Evolutionary conservation across 1,139 yeast species (phyloP), one percentile per base, ranked within the genome.

Genomic region (Saccharomyces hybrid): DNA sequence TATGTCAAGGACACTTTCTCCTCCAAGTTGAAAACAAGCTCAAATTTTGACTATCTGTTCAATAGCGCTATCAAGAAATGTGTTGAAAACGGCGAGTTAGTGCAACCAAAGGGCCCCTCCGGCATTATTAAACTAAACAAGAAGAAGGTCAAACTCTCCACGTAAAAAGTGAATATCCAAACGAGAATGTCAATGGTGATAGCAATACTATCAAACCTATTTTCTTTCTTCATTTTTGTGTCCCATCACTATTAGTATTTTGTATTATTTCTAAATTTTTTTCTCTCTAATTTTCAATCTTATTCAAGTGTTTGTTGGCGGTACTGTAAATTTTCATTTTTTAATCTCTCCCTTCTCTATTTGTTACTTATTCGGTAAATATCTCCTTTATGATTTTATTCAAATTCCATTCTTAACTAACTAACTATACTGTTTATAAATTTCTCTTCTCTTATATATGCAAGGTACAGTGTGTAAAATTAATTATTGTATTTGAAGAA

Each of bases 31-130:
- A 75, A 83, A 64, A 77, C 81, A 53, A 78, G 84, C 41, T 64
- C 78, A 55, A 84, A 81, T 70, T 89, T 88, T 68, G 95, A 88
- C 67, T 74, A 84, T 52, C 80, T 83, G 62, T 86, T 89, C 78
- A 89, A 88, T 71, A 67, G 80, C 52, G 93, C 96, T 41, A 77
- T 89, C 66, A 84, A 85, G 76, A 86, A 83, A 70, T 96, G 95
- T 58, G 95, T 89, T 59, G 84, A 80, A 56, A 71, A 81, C 28
- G 96, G 89, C 52, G 87, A 82, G 54, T 86, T 90, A 65, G 72
- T 80, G 50, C 96, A 88, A 73, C 96, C 96, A 69, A 89, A 88
- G 76, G 97, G 96, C 57, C 73, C 78, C 44, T 70, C 77, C 6
- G 78, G 78, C 55, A 69, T 76, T 49, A 68, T 75, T 47, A 75